Evolutionary conservation across 2,329 filamentous ascomycete species (phyloP).

Genomic region (Emergomyces africanus): DNA sequence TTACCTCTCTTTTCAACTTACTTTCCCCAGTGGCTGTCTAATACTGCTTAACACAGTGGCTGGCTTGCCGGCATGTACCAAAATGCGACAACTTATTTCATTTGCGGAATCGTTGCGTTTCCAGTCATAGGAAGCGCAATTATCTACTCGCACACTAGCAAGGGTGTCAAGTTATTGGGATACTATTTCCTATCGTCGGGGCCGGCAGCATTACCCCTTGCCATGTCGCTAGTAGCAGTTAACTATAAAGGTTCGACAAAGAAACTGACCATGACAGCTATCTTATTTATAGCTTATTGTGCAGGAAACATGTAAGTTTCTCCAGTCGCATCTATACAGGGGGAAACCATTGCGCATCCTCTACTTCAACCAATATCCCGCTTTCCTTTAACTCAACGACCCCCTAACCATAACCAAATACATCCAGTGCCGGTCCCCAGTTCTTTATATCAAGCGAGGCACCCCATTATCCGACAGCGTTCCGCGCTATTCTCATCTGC

Average conservation of each 20-base stretch:
- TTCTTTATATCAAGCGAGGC: slow-evolving; percentile 40
- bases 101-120: slow-evolving; percentile 38
- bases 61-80: slow-evolving; percentile 41
- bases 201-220: slow-evolving; percentile 42
- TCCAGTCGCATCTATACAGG: not conserved
- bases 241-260: slow-evolving; percentile 47
- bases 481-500: slow-evolving; percentile 32
- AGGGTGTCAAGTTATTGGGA: slow-evolving; percentile 40
- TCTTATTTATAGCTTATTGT: slow-evolving; percentile 45
- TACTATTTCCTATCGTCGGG: slow-evolving; percentile 47
- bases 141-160: slow-evolving; percentile 36
- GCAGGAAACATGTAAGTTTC: slow-evolving; percentile 37
- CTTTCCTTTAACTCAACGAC: not conserved
- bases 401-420: not conserved
- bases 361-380: not conserved
- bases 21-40: not conserved
- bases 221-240: slow-evolving; percentile 42
- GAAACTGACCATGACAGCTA: slow-evolving; percentile 46
- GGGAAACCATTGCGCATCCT: not conserved
- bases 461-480: slow-evolving; percentile 42
- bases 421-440: slow-evolving; percentile 35
- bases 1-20: slow-evolving; percentile 24
- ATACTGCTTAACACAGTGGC: slow-evolving; percentile 29
- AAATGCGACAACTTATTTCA: slow-evolving; percentile 40
- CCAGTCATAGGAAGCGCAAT: slow-evolving; percentile 42